Evolutionary conservation across 257 asterid genomes (phyloP), one percentile per base, ranked within the genome.

Genomic region (Eustoma russellianum): DNA sequence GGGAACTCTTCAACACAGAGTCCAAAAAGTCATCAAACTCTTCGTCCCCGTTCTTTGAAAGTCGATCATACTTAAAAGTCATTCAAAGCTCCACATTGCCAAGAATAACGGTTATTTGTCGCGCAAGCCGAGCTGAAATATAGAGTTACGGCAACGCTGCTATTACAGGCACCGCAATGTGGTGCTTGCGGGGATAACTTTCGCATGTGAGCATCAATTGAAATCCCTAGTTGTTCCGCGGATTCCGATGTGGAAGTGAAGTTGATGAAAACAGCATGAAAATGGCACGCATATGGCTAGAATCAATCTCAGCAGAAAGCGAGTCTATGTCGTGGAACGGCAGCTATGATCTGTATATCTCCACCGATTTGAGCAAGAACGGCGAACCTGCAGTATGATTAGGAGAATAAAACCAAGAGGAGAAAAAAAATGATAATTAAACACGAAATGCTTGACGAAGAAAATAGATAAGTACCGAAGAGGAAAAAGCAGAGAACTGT

Each of bases 281-380:
- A 92, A 53, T 62, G 79, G 66, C 95, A 92, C 19, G 97, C 97
- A 85, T 38, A 3, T 74, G 76, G 57, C 56, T 80, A 62, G 83
- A 75, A 67, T 79, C 85, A 19, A 85, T 78, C n/a, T 85, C 67
- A 10, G 81, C 61, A 18, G 90, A 75, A 30, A 91, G 77, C 17
- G 70, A 68, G 53, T 78, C 87, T n/a, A 91, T 91, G 61, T 91
- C 95, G n/a, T 65, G 65, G 66, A 92, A 92, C 13, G 98, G 98
- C 60, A 92, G 77, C 19, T 86, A 87, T 13, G 97, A 86, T 68
- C 98, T 72, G 83, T 88, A 85, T 52, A 92, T 92, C 72, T 85
- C 95, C 7, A 88, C 81, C 5, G 98, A 78, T 65, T 79, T 88
- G 11, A 82, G 69, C 59, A 92, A 62, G 62, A 85, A 71, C 0